phyloP scores from a whole-genome alignment of 2,329 filamentous ascomycete genomes.

The Lizonia empirigonia region DNA sequence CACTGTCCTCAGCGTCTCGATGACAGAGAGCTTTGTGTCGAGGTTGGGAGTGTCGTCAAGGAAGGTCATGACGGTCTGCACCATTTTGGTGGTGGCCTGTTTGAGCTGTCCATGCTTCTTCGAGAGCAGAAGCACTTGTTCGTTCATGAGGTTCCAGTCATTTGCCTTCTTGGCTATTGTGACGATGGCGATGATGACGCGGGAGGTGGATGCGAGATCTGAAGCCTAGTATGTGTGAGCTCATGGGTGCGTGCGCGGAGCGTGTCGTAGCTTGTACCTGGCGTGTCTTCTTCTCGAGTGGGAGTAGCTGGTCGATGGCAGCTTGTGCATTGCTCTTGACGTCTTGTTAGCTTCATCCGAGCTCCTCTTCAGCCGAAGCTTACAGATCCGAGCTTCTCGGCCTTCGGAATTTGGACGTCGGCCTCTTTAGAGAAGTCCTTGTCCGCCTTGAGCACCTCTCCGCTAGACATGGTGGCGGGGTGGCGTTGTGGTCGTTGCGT shows the following conservation, averaged over 20 bases:
- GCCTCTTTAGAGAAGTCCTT: constrained; percentile 99
- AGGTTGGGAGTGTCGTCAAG: constrained; percentile 82
- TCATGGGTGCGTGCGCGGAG: constrained; percentile 14
- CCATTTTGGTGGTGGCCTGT: constrained; percentile 98
- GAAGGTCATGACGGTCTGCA: constrained; percentile 93
- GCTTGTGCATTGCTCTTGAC: constrained; percentile 75
- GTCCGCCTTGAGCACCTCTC: constrained; percentile 82
- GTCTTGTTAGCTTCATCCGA: constrained; percentile 25
- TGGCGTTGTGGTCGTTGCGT: constrained; percentile 15
- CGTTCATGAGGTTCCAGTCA: constrained; percentile 94
- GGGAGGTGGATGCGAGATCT: constrained; percentile 92
- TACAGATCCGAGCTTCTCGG: constrained; percentile 87
- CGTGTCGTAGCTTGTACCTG: constrained; percentile 65
- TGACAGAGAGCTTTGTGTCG: constrained; percentile 89
- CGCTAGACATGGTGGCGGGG: constrained; percentile 73
- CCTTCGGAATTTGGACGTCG: constrained; percentile 88
- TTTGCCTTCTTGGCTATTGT: constrained; percentile 91
- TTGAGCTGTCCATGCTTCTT: constrained; percentile 99
- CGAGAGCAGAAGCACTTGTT: constrained; percentile 92
- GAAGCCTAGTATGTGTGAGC: constrained; percentile 69
- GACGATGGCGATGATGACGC: constrained; percentile 84
- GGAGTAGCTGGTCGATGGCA: constrained; percentile 90
- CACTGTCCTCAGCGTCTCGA: constrained; percentile 92
- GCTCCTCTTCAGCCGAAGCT: constrained; percentile 10
- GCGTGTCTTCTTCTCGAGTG: constrained; percentile 94